Conservation (phyloP, 768 basidiomycete genomes). For the Collybia sp. region DNA sequence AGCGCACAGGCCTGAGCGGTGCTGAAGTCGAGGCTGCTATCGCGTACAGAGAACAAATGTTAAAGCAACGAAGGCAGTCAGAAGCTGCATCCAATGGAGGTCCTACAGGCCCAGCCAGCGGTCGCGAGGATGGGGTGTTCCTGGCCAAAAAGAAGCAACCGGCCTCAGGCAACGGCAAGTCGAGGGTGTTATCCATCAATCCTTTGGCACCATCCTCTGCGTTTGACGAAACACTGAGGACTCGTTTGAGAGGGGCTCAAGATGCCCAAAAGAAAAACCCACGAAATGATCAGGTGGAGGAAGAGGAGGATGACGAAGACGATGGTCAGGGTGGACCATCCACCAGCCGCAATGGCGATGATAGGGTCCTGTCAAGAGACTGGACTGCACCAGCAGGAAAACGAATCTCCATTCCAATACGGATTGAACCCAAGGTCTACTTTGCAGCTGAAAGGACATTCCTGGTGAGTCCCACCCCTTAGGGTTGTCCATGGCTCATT, state of each 20-base stretch:
- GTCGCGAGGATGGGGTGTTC: background rate
- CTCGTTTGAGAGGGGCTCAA: slow-evolving; percentile 47
- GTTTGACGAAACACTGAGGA: slow-evolving; percentile 82
- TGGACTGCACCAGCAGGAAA: slow-evolving; percentile 85
- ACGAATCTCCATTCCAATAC: slow-evolving; percentile 88
- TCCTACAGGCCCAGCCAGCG: slow-evolving; percentile 1
- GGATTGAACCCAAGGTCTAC: slow-evolving; percentile 97
- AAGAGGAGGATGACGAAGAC: slow-evolving; percentile 33
- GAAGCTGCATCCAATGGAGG: slow-evolving; percentile 17
- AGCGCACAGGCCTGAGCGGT: slow-evolving; percentile 70
- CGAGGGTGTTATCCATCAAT: slow-evolving; percentile 61
- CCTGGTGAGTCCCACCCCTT: slow-evolving; percentile 52
- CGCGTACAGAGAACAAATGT: slow-evolving; percentile 78
- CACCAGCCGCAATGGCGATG: slow-evolving; percentile 27
- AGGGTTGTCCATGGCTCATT: slow-evolving; percentile 4
- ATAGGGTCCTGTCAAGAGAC: slow-evolving; percentile 57
- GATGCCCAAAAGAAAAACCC: slow-evolving; percentile 21
- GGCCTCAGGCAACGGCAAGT: slow-evolving; percentile 18
- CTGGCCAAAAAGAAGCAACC: slow-evolving; percentile 13
- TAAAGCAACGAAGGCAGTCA: slow-evolving; percentile 43
- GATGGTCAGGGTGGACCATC: slow-evolving; percentile 16
- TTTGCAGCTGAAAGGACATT: slow-evolving; percentile 96
- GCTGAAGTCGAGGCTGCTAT: slow-evolving; percentile 80
- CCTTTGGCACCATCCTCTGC: slow-evolving; percentile 79
- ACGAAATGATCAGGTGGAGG: slow-evolving; percentile 30